These are phyloP conservation scores for Solidago caesia DNA, from an alignment of 129 eudicot species.

Conservation along the genomic window DNA sequence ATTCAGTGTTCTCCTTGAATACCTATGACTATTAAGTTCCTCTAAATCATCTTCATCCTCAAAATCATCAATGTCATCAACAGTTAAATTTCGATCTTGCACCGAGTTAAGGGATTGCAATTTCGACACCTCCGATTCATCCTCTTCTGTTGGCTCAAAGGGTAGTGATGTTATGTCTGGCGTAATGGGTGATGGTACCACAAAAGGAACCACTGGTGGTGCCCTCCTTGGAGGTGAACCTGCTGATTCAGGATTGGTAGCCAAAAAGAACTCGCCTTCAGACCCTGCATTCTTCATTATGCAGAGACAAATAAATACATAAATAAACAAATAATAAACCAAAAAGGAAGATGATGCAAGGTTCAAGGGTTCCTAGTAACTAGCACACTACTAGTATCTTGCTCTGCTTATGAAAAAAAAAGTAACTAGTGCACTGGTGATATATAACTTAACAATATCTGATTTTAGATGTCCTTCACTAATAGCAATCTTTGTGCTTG, in stretches of 20 bases:
- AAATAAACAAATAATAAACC: slow-evolving; percentile 17
- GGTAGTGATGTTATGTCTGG: slow-evolving; percentile 56
- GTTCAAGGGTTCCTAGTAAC: slow-evolving; percentile 30
- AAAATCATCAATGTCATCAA: slow-evolving; percentile 92
- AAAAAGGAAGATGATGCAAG: slow-evolving; percentile 14
- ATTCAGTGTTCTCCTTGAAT: slow-evolving; percentile 78
- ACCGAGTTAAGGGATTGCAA: slow-evolving; percentile 63
- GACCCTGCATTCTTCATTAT: slow-evolving; percentile 74
- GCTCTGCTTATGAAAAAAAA: no score
- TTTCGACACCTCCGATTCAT: slow-evolving; percentile 50
- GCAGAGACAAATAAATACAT: slow-evolving; percentile 9
- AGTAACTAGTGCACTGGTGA: slow-evolving; percentile 14
- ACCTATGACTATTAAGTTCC: slow-evolving; percentile 70
- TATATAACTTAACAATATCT: slow-evolving; percentile 3
- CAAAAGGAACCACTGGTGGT: slow-evolving; percentile 70
- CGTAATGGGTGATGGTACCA: slow-evolving; percentile 58
- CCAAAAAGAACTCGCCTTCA: slow-evolving; percentile 81
- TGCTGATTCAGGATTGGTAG: slow-evolving; percentile 69
- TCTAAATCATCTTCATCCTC: slow-evolving; percentile 82
- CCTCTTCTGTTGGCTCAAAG: slow-evolving; percentile 54
- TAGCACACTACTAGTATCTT: neutral
- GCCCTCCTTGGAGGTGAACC: slow-evolving; percentile 92
- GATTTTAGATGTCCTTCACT: neutral
- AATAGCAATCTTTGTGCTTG: slow-evolving; percentile 16
- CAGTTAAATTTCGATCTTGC: slow-evolving; percentile 70